phyloP scores from a whole-genome alignment of 2,329 filamentous ascomycete genomes.

The Lasiodiplodia sp. region DNA sequence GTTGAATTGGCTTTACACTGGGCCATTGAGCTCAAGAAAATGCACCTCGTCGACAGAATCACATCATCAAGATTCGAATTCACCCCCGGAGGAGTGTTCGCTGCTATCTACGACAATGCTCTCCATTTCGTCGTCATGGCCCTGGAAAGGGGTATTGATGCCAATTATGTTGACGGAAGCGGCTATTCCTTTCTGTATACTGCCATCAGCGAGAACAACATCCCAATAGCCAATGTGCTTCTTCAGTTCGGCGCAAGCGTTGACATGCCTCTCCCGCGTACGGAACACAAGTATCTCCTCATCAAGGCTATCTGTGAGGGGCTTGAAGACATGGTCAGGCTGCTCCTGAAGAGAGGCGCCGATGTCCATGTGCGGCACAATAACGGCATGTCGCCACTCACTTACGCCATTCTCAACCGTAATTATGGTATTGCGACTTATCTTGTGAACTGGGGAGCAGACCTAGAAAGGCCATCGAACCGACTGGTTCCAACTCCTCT shows the following conservation, averaged over 20 bases:
- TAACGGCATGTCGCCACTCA: not conserved
- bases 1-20: not conserved
- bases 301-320: too few species aligned
- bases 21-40: not conserved
- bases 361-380: not conserved
- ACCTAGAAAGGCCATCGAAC: not conserved
- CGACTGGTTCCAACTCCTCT: not conserved
- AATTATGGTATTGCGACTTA: not conserved
- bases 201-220: not conserved
- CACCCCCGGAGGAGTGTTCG: not conserved
- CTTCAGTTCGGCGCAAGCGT: not conserved
- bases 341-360: not conserved
- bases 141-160: not conserved
- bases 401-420: not conserved
- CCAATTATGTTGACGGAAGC: not conserved
- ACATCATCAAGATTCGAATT: not conserved
- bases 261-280: not conserved
- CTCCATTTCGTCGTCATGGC: not conserved
- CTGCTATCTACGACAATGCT: not conserved
- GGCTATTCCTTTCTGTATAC: not conserved
- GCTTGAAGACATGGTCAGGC: not conserved
- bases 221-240: not conserved
- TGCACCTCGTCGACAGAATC: not conserved
- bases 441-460: not conserved
- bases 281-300: too few species aligned